These are phyloP conservation scores for Populus tremula DNA, from an alignment of 345 rosid genomes.

Conservation along the genomic window DNA sequence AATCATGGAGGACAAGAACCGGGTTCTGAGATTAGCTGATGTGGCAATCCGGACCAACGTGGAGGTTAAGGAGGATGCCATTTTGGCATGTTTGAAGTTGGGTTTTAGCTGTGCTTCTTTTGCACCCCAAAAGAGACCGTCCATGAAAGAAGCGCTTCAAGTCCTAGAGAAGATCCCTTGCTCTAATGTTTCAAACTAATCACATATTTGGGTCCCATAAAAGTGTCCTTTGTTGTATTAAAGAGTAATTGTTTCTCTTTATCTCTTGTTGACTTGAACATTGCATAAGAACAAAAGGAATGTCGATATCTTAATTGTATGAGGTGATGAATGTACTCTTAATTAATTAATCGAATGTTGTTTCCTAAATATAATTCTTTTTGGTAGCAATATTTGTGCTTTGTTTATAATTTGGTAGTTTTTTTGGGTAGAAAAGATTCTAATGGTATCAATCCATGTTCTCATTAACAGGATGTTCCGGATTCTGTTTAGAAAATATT, in stretches of 20 bases:
- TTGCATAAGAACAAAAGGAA: not conserved
- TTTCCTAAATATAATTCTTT: not conserved
- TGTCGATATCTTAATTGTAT: not conserved
- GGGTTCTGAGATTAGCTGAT: slow-evolving; percentile 56
- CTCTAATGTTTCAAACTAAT: slow-evolving; percentile 6
- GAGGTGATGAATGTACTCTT: slow-evolving; percentile 4
- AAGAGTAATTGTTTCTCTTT: slow-evolving; percentile 22
- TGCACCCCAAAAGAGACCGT: slow-evolving; percentile 73
- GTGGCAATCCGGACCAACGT: slow-evolving; percentile 52
- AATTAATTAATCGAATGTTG: not conserved
- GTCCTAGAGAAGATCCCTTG: slow-evolving; percentile 54
- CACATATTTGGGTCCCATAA: slow-evolving; percentile 25
- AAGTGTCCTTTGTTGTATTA: slow-evolving; percentile 24
- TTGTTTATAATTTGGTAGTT: no score
- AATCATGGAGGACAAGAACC: slow-evolving; percentile 42
- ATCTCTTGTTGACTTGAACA: slow-evolving; percentile 30
- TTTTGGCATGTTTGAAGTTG: slow-evolving; percentile 57
- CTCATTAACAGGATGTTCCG: no score
- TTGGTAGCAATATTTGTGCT: no score
- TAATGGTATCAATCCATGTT: no score
- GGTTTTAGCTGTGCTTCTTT: slow-evolving; percentile 68
- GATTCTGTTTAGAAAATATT: no score
- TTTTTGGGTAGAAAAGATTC: no score
- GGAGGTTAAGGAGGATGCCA: slow-evolving; percentile 52
- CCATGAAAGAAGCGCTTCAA: slow-evolving; percentile 76